Percentiles rank a stretch among this genome's conserved stretches.
Conservation (phyloP, 768 basidiomycete species). For the Pisolithus albus region DNA sequence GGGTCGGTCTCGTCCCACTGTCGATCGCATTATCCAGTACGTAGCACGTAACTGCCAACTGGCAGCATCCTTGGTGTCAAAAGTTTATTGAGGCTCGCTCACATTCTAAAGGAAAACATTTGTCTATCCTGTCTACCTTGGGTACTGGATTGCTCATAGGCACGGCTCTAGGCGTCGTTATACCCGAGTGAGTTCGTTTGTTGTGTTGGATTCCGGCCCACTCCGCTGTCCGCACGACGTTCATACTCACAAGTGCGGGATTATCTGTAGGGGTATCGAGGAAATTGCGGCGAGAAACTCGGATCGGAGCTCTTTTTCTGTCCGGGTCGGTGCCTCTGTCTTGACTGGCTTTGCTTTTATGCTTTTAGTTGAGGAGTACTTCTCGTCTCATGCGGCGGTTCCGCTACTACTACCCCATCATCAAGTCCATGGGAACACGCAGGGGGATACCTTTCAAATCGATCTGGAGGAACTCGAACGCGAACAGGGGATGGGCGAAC, state of each 20-base stretch:
- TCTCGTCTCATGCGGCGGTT: constrained; percentile 47
- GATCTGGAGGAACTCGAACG: constrained; percentile 54
- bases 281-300: constrained; percentile 36
- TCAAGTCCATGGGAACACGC: constrained; percentile 13
- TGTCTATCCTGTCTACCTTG: constrained; percentile 45
- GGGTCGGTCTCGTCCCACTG: constrained; percentile 68
- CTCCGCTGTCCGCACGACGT: too few species aligned
- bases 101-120: constrained; percentile 31
- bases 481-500: constrained; percentile 26
- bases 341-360: constrained; percentile 51
- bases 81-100: constrained; percentile 30
- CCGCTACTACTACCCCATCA: constrained; percentile 16
- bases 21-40: constrained; percentile 65
- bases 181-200: constrained; percentile 71
- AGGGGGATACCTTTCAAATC: constrained; percentile 44
- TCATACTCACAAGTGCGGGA: neutral
- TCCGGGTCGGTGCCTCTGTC: constrained; percentile 55
- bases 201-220: neutral
- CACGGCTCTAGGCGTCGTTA: constrained; percentile 83
- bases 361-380: constrained; percentile 61
- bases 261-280: constrained; percentile 61
- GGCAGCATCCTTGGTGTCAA: neutral
- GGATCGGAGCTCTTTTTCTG: constrained; percentile 38
- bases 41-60: constrained; percentile 4
- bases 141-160: constrained; percentile 86